Evolutionary conservation across 352 stramenopile genomes (phyloP), one percentile per base, ranked within the genome.

Genomic region (Saprolegnia diclina): DNA sequence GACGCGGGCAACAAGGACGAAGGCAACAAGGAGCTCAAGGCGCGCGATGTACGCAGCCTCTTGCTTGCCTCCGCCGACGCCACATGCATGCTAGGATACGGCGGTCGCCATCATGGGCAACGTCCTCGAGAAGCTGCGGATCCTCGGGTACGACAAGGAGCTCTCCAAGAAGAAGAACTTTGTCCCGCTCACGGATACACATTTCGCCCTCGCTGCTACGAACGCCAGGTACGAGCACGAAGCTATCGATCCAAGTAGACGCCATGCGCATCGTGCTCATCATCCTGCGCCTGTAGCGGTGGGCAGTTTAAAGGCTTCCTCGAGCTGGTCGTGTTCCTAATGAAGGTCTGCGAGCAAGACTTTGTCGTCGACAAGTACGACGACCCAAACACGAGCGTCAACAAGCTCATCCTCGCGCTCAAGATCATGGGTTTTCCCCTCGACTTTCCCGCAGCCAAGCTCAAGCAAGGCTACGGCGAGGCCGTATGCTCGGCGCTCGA

Each of bases 291-390:
- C 5, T n/a, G 35, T 32, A n/a, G 22, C 67, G 84, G 78, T 59
- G 80, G 81, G 19, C 86, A 94, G 72, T 90, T 92, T 65, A 92
- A 90, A 71, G 79, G 73, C 62, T 91, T 94, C 56, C 67, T 94
- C 56, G 80, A 91, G 44, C 74, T 94, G 21, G 77, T 88, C 22
- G 77, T 77, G 7, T 90, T 79, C 61, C 71, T 94, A 19, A 87
- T 94, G 74, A 90, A 90, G 65, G 77, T 85, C 46, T 85, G 79
- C 72, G 76, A 83, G 68, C 86, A 92, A 65, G 86, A 92, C 19
- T 89, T 94, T 64, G 77, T 80, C 24, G 80, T 94, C 48, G 86
- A 94, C 79, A 94, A 94, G 76, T 94, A 91, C 73, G 86, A 94
- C 79, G 84, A 94, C 75, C 81, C 85, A 35, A 90, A 88, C 74